Evolutionary conservation across 2,329 filamentous ascomycete genomes (phyloP).

Genomic region (Beauveria australis): DNA sequence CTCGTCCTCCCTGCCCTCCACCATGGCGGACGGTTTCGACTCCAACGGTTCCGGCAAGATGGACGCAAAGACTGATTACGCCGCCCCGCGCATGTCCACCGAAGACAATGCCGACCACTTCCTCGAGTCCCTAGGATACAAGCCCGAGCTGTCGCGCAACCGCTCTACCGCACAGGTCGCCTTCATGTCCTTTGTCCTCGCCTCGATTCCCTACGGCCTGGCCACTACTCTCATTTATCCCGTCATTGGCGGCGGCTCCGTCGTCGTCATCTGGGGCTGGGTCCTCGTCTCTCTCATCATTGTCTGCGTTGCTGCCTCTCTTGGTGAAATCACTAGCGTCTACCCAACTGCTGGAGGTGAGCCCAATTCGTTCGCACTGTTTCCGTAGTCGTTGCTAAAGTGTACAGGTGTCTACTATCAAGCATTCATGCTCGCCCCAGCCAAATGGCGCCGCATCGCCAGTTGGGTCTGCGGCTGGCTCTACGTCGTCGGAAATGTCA

Average conservation of each 20-base stretch:
- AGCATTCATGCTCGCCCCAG: conserved; percentile 63
- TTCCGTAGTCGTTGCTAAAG: neutral
- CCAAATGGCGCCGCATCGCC: conserved; percentile 51
- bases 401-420: conserved; percentile 60
- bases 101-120: conserved; percentile 49
- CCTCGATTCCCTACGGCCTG: conserved; percentile 66
- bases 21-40: conserved; percentile 11
- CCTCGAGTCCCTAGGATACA: conserved; percentile 58
- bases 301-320: conserved; percentile 59
- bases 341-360: conserved; percentile 66
- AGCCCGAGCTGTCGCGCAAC: conserved; percentile 54
- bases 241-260: conserved; percentile 56
- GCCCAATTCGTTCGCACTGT: neutral
- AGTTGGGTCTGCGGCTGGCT: conserved; percentile 70
- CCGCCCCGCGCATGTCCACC: conserved; percentile 18
- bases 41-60: conserved; percentile 15
- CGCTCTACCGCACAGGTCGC: conserved; percentile 61
- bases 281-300: conserved; percentile 60
- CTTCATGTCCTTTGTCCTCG: conserved; percentile 70
- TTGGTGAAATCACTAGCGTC: conserved; percentile 67
- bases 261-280: conserved; percentile 68
- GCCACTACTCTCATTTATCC: conserved; percentile 63
- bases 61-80: conserved; percentile 23
- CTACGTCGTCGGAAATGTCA: conserved; percentile 72
- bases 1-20: neutral